Evolutionary conservation across 2,329 filamentous ascomycete genomes (phyloP), one percentile per base, ranked within the genome.

Genomic region (Fusarium nelsonii): DNA sequence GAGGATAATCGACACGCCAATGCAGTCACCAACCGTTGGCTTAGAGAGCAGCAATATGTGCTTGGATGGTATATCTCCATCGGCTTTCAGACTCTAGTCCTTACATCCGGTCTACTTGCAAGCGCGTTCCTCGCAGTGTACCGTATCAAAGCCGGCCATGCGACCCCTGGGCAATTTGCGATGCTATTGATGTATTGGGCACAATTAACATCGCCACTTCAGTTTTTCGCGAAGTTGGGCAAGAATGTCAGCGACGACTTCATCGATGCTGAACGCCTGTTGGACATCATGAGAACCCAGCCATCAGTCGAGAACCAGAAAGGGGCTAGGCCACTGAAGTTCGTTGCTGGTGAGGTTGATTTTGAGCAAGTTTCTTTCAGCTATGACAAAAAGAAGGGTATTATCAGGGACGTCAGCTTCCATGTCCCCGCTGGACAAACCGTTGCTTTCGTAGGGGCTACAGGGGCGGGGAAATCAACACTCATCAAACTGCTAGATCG

Each of bases 141-240:
- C 75, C 90, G 91, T 66, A 89, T 93, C 55, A 89, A 85, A 3
- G 84, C 83, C n/a, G 85, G 84, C 2, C 78, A 85, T 53, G 85
- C 87, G 6, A 87, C 86, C 7, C 82, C 91, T 12, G 91, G 91
- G 57, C 85, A 91, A 68, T 92, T 93, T 70, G 88, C 91, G 57
- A 88, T 90, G 79, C 82, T 93, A 16, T 80, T 93, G 63, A 90
- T 90, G 54, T 93, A 93, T 77, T 92, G 92, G 90, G 85, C 86
- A 18, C 91, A 93, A 73, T 83, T 93, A 37, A 90, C 91, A 44
- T 85, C 87, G 3, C 91, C 91, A 3, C 83, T 93, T 54, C 89
- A 89, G 69, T 92, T 91, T 77, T 92, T 93, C 74, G 84, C 86
- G 8, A 80, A 81, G 18, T 78, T 89, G 30, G 86, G 87, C 8